Conservation (phyloP, 192 early-diverging fungal genomes). For the Gorgonomyces haynaldii region DNA sequence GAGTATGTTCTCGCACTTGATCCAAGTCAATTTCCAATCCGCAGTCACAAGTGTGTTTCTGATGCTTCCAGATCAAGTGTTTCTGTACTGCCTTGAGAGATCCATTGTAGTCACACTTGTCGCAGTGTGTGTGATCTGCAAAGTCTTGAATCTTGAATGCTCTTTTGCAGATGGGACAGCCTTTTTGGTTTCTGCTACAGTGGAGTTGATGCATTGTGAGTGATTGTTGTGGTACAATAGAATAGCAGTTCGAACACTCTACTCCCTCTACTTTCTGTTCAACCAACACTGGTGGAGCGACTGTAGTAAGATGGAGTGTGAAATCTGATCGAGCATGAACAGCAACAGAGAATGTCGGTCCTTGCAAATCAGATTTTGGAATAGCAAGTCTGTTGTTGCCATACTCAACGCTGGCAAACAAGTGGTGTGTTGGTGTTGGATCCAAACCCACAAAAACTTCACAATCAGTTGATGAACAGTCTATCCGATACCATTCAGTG, state of each 20-base stretch:
- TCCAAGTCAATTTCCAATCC: constrained; percentile 22
- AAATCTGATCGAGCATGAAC: not conserved
- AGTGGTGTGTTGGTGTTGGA: too few species aligned
- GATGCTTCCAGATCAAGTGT: constrained; percentile 55
- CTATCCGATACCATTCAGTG: too few species aligned
- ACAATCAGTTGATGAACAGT: too few species aligned
- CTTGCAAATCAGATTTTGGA: too few species aligned
- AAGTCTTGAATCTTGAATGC: constrained; percentile 59
- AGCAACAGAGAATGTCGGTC: too few species aligned
- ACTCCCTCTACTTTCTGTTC: not conserved
- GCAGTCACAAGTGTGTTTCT: constrained; percentile 50
- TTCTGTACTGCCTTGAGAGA: constrained; percentile 41
- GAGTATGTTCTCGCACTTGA: constrained; percentile 55
- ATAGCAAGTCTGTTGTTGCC: too few species aligned
- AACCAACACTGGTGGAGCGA: not conserved
- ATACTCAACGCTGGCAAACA: too few species aligned
- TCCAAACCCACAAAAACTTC: too few species aligned
- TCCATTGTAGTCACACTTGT: constrained; percentile 39
- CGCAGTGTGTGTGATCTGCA: constrained; percentile 77
- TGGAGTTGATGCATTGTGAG: constrained; percentile 61
- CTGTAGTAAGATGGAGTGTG: not conserved
- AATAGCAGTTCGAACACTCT: constrained; percentile 61
- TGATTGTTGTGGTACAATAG: constrained; percentile 48
- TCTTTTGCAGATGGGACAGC: constrained; percentile 49
- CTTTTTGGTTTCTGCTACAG: constrained; percentile 68